These are phyloP conservation scores for Moesziomyces globuligerus DNA, from an alignment of 1,284 basidiomycete species.

Conservation along the genomic window DNA sequence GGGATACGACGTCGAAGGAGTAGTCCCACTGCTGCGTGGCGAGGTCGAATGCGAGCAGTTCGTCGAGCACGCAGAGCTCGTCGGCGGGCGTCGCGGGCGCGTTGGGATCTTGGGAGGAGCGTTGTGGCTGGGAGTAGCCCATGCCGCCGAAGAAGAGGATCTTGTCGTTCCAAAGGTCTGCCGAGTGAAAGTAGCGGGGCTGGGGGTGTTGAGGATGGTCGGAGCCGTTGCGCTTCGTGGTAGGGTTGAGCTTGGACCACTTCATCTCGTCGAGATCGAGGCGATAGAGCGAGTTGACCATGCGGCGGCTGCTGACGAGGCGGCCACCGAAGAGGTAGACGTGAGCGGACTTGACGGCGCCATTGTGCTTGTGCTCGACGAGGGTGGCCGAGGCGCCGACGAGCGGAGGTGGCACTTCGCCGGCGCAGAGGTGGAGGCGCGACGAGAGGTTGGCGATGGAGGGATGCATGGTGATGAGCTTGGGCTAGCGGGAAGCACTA, in stretches of 20 bases:
- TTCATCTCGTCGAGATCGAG: slow-evolving; percentile 54
- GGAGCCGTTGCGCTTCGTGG: slow-evolving; percentile 7
- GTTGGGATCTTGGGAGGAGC: slow-evolving; percentile 3
- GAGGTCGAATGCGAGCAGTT: slow-evolving; percentile 58
- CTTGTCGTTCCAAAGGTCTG: slow-evolving; percentile 59
- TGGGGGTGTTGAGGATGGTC: slow-evolving; percentile 34
- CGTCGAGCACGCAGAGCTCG: slow-evolving; percentile 58
- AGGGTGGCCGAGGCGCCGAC: slow-evolving; percentile 60
- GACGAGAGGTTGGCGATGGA: slow-evolving; percentile 49
- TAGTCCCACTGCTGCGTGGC: slow-evolving; percentile 56
- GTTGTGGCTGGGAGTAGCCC: slow-evolving; percentile 56
- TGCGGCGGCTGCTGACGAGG: slow-evolving; percentile 57
- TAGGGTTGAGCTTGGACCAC: slow-evolving; percentile 41
- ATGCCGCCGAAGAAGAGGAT: slow-evolving; percentile 63
- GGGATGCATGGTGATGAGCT: slow-evolving; percentile 44
- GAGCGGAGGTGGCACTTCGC: slow-evolving; percentile 59
- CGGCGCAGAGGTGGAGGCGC: slow-evolving; percentile 45
- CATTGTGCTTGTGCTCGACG: slow-evolving; percentile 37
- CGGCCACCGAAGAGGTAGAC: slow-evolving; percentile 62
- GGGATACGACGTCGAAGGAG: slow-evolving; percentile 24
- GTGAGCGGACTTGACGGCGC: slow-evolving; percentile 11
- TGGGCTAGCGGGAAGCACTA: not conserved
- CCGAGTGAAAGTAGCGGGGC: slow-evolving; percentile 63
- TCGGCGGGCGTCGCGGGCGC: slow-evolving; percentile 11
- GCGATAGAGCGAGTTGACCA: slow-evolving; percentile 58